phyloP scores from a whole-genome alignment of 2,329 filamentous ascomycete genomes.

The Ploettnerulaceae sp. region DNA sequence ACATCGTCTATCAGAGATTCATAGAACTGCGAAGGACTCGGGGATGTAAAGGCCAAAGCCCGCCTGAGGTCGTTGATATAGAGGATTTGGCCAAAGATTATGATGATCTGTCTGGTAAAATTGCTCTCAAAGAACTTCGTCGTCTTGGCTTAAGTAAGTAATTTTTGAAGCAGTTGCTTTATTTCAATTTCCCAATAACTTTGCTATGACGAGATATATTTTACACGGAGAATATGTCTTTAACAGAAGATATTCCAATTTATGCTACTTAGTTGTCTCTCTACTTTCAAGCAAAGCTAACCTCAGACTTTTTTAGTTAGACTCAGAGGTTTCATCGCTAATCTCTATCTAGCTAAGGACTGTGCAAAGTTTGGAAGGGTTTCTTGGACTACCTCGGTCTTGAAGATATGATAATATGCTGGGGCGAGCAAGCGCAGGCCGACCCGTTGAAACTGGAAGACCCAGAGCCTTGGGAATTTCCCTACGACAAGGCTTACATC shows the following conservation, averaged over 20 bases:
- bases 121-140: background rate
- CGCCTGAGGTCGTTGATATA: background rate
- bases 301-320: background rate
- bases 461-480: background rate
- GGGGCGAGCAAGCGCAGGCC: background rate
- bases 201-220: background rate
- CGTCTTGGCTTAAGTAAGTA: background rate
- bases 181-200: background rate
- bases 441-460: background rate
- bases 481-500: background rate
- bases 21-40: background rate
- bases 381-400: background rate
- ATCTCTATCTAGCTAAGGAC: background rate
- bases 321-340: background rate
- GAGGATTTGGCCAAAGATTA: background rate
- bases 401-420: background rate
- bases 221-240: background rate
- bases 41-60: background rate
- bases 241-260: background rate
- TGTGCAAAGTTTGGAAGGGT: background rate
- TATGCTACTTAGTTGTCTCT: background rate
- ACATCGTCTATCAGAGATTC: background rate
- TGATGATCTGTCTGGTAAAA: background rate
- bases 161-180: background rate
- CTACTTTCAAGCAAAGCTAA: background rate